Base-by-base conservation (phyloP, 2,329 filamentous ascomycete species). In the Sclerotinia sclerotiorum region DNA sequence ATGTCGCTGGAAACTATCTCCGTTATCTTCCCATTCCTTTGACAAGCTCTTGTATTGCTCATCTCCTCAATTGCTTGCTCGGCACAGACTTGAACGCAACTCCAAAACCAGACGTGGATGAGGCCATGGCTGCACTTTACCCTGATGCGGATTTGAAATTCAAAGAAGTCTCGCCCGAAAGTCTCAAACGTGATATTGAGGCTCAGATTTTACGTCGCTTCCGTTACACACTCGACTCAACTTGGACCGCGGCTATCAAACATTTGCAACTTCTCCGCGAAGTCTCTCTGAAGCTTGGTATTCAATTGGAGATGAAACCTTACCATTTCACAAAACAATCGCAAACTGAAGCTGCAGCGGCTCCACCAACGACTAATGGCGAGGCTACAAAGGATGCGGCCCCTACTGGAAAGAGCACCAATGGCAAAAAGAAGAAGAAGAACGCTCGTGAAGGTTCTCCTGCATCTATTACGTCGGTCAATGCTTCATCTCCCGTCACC, bases 21-120 rank as follows among this genome's bases (percentile, higher is more conserved):
- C 89, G 90, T 72, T 87, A 91, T 71, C 81, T 97, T 27, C 92
- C 95, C 29, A 85, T 90, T 71, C 88, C 92, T 19, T 89, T 98
- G 71, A 88, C 90, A n/a, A 85, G 92, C 61, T 84, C 91, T 69
- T 94, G 91, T 78, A 82, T 94, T 70, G 84, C 94, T 8, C 95
- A 99, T 78, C 84, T 99, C 63, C 85, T 99, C 73, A 99, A 99
- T 83, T 99, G 95, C 80, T 84, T 99, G 52, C 84, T 99, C 48
- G 95, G 95, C 19, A 84, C 84, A 60, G 86, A 85, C 54, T 81
- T 94, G 68, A 97, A 97, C 79, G 76, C 86, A n/a, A 88, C 90
- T 74, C 95, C 95, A 35, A 83, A 85, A 64, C 87, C 93, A 51
- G 91, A 96, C 70, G 84, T 93, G 69, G 93, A 98, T 74, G 82